Base-by-base conservation (phyloP, 345 rosid genomes). In the Gossypioides kirkii region DNA sequence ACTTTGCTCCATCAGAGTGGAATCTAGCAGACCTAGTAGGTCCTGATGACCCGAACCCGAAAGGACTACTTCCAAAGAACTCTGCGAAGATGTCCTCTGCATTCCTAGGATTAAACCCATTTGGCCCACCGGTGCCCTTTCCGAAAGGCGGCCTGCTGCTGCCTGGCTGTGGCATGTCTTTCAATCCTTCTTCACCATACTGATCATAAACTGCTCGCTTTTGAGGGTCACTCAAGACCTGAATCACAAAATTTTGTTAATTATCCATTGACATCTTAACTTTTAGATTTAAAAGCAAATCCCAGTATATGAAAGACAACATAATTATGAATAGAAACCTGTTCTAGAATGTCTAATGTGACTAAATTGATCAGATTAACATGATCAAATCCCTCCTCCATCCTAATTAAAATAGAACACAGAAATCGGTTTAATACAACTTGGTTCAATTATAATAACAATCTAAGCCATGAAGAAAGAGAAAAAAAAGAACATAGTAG, bases 21-120 rank as follows among this genome's bases (percentile, higher is more conserved):
- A 84, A 88, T 79, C 94, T 87, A 80, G 10, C 80, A 14, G 98
- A 93, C 77, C 87, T 86, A 18, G 91, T 97, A 7, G 83, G 80
- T 41, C 89, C 91, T 1, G 93, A 59, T 26, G 97, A 88, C 65
- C 97, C 94, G 49, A 91, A 90, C 47, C 85, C 88, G 52, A 91
- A 91, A 38, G 99, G 97, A 72, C 91, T 90, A 74, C 91, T 94
- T 14, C 97, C 97, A 76, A 95, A 93, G 77, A 95, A 91, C 78
- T 95, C 98, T 2, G 99, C 91, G 62, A 95, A 95, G 62, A 95
- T 95, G 72, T 95, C 99, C 72, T 95, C 94, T 0, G 99, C 99
- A 71, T 91, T 91, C 77, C 99, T 87, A 0, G 98, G 98, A 83
- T 91, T 91, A 76, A 95, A 95, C 10, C 97, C 97, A 18, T 66